Conservation (phyloP, 2,329 filamentous ascomycete species). For the Decorospora gaudefroyi region DNA sequence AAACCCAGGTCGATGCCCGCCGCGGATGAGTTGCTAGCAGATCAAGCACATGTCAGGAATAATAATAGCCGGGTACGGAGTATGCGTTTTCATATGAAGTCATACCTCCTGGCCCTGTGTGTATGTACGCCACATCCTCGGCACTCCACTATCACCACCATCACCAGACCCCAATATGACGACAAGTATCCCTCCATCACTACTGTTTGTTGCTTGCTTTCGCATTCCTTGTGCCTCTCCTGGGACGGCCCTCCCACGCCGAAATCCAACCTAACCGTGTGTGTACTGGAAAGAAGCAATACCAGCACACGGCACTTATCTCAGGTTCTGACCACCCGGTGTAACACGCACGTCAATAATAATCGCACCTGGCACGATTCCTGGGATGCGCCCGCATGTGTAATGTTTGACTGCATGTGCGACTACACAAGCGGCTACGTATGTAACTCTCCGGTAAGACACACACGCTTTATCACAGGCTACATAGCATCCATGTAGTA, state of each 20-base stretch:
- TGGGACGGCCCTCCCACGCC: slow-evolving; percentile 9
- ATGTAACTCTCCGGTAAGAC: slow-evolving; percentile 27
- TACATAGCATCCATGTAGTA: slow-evolving; percentile 16
- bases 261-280: slow-evolving; percentile 22
- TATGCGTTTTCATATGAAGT: slow-evolving; percentile 22
- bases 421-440: slow-evolving; percentile 21
- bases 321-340: slow-evolving; percentile 15
- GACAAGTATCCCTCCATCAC: slow-evolving; percentile 10
- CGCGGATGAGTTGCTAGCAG: slow-evolving; percentile 29
- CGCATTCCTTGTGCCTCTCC: slow-evolving; percentile 15
- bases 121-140: slow-evolving; percentile 16
- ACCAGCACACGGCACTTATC: slow-evolving; percentile 17
- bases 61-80: too few species aligned
- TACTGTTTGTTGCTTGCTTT: too few species aligned
- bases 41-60: slow-evolving; percentile 26
- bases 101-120: slow-evolving; percentile 27
- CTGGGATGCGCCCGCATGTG: slow-evolving; percentile 17
- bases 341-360: slow-evolving; percentile 18
- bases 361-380: slow-evolving; percentile 1
- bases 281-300: slow-evolving; percentile 23
- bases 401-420: slow-evolving; percentile 17
- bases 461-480: slow-evolving; percentile 21
- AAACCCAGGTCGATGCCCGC: slow-evolving; percentile 17
- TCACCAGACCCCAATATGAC: slow-evolving; percentile 18
- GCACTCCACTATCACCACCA: slow-evolving; percentile 10